A percentile compares a stretch with the other conserved stretches of the same genome.
phyloP scores from a whole-genome alignment of 2,329 filamentous ascomycete species.

The Penicillium decumbens region DNA sequence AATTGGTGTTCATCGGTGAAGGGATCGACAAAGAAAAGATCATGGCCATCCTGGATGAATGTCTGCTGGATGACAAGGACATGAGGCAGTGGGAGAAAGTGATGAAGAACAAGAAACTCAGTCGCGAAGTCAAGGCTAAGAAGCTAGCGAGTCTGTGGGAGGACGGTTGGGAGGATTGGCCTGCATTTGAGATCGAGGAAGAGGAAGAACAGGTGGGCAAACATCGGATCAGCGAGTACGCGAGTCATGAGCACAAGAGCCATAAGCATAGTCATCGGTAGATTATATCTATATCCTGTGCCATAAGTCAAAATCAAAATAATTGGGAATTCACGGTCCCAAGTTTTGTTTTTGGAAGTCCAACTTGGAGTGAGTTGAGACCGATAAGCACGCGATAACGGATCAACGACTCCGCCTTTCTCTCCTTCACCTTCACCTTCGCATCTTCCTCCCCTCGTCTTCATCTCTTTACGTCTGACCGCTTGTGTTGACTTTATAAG shows the following conservation, averaged over 20 bases:
- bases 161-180: slow-evolving; percentile 57
- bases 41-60: slow-evolving; percentile 53
- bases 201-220: slow-evolving; percentile 28
- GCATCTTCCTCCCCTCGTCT: not conserved
- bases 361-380: not conserved
- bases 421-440: not conserved
- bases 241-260: slow-evolving; percentile 18
- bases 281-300: not conserved
- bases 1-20: slow-evolving; percentile 70
- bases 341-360: not conserved
- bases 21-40: slow-evolving; percentile 53
- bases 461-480: not conserved
- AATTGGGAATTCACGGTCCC: no score
- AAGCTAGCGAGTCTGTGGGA: slow-evolving; percentile 52
- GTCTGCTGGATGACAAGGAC: slow-evolving; percentile 59
- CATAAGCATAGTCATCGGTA: slow-evolving; percentile 16
- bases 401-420: not conserved
- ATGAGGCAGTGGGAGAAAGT: slow-evolving; percentile 52
- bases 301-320: no score
- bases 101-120: slow-evolving; percentile 44
- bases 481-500: not conserved
- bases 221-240: slow-evolving; percentile 29
- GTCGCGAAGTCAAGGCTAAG: slow-evolving; percentile 43
- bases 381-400: slow-evolving; percentile 1
- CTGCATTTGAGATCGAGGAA: slow-evolving; percentile 40